phyloP scores from a whole-genome alignment of 768 basidiomycete species.

The Fomitopsis pulvina region DNA sequence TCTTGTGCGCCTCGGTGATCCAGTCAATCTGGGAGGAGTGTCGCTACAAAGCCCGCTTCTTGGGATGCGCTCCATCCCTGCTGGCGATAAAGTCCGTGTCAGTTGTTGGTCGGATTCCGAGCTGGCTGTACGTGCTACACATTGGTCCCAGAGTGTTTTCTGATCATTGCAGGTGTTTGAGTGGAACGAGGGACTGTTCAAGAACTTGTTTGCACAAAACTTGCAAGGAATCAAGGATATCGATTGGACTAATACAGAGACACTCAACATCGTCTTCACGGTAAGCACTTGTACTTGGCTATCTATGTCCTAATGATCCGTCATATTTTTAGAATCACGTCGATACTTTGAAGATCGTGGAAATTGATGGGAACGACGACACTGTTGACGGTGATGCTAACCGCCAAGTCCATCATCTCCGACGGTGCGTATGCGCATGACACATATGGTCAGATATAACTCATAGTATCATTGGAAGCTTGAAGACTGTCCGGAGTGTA shows the following conservation, averaged over 20 bases:
- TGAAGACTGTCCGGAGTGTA: slow-evolving; percentile 3
- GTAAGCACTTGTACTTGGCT: slow-evolving; percentile 6
- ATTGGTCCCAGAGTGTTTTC: background rate
- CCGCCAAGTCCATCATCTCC: background rate
- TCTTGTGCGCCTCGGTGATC: slow-evolving; percentile 28
- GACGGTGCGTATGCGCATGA: slow-evolving; percentile 3
- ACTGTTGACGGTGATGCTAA: background rate
- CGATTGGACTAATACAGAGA: slow-evolving; percentile 12
- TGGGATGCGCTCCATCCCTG: slow-evolving; percentile 22
- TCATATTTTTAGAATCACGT: slow-evolving; percentile 14
- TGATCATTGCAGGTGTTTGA: background rate
- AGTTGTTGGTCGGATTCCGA: slow-evolving; percentile 17
- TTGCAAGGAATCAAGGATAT: slow-evolving; percentile 9
- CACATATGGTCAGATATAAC: background rate
- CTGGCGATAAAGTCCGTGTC: slow-evolving; percentile 31
- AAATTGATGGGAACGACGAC: slow-evolving; percentile 18
- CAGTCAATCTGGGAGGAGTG: slow-evolving; percentile 28
- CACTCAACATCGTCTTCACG: slow-evolving; percentile 11
- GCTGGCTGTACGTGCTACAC: slow-evolving; percentile 10
- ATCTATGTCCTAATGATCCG: background rate
- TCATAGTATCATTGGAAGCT: slow-evolving; percentile 3
- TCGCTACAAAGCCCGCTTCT: slow-evolving; percentile 19
- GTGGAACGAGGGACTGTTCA: background rate
- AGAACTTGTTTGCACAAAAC: slow-evolving; percentile 1
- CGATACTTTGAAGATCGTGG: slow-evolving; percentile 10